Evolutionary conservation across 163 green algal genomes (phyloP).

Genomic region (Prototheca wickerhamii): DNA sequence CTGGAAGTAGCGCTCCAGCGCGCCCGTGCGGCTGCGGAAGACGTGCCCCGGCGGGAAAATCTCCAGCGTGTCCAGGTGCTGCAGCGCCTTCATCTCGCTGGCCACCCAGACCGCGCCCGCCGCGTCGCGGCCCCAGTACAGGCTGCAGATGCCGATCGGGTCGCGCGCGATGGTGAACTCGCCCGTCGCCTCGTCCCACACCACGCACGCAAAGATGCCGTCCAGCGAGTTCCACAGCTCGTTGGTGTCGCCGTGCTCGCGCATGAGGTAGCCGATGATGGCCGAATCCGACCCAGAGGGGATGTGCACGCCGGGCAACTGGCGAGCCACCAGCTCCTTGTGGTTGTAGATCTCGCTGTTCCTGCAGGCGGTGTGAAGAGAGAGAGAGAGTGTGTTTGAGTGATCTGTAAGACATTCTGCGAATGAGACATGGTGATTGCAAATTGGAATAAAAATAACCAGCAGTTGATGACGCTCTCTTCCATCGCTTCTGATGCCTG

Average conservation of each 20-base stretch:
- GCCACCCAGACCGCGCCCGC: slow-evolving; percentile 82
- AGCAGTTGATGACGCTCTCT: background rate
- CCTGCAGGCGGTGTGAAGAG: slow-evolving; percentile 20
- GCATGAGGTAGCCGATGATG: slow-evolving; percentile 44
- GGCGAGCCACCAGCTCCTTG: slow-evolving; percentile 27
- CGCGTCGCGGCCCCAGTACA: slow-evolving; percentile 85
- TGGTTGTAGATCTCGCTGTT: slow-evolving; percentile 84
- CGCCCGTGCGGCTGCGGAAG: slow-evolving; percentile 68
- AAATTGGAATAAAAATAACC: background rate
- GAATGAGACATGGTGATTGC: too few relatives aligned
- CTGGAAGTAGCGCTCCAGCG: slow-evolving; percentile 78
- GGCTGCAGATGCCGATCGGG: slow-evolving; percentile 84
- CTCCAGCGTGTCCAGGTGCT: slow-evolving; percentile 56
- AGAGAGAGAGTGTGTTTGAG: background rate
- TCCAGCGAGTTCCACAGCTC: slow-evolving; percentile 62
- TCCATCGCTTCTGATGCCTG: too few relatives aligned
- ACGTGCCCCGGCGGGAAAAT: slow-evolving; percentile 75
- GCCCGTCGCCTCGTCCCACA: slow-evolving; percentile 60
- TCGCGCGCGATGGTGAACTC: slow-evolving; percentile 68
- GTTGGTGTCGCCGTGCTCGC: slow-evolving; percentile 57
- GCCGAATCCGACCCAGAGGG: slow-evolving; percentile 51
- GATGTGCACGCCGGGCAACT: slow-evolving; percentile 40
- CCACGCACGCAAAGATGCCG: slow-evolving; percentile 77
- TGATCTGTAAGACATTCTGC: background rate
- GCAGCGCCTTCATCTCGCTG: slow-evolving; percentile 92